Percentiles rank a stretch among this genome's conserved stretches.
These are phyloP conservation scores for Thamnidium elegans DNA, from an alignment of 192 early-diverging fungal genomes.

Conservation along the genomic window DNA sequence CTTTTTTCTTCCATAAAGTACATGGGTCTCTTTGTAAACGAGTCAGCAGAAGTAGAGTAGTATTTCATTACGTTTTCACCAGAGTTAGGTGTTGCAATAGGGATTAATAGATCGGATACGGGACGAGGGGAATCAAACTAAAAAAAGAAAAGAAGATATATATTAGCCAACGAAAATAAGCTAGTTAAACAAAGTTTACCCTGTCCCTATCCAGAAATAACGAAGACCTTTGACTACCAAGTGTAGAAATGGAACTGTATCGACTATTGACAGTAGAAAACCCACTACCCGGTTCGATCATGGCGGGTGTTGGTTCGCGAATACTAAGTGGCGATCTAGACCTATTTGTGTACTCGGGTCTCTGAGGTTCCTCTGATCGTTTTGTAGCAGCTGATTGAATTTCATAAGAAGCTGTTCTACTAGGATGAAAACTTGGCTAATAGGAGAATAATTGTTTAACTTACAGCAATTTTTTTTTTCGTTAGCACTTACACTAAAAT, in stretches of 20 bases:
- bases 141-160: too few relatives aligned
- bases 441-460: too few relatives aligned
- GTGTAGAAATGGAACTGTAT: conserved; percentile 5
- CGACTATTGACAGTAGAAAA: conserved; percentile 10
- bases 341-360: background rate
- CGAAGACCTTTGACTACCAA: conserved; percentile 2
- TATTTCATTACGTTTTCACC: too few relatives aligned
- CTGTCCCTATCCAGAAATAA: too few relatives aligned
- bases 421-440: conserved; percentile 17
- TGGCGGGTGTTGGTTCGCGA: background rate
- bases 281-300: background rate
- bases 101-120: conserved; percentile 12
- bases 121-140: background rate
- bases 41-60: too few relatives aligned
- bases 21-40: too few relatives aligned
- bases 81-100: background rate
- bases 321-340: background rate
- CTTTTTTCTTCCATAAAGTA: background rate
- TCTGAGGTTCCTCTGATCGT: background rate
- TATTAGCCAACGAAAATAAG: too few relatives aligned
- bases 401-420: conserved; percentile 15
- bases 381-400: background rate
- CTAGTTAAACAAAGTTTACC: too few relatives aligned
- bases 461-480: too few relatives aligned
- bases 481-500: conserved; percentile 17